Conservation (phyloP, 1,139 yeast genomes). For the Saccharomyces hybrid region DNA sequence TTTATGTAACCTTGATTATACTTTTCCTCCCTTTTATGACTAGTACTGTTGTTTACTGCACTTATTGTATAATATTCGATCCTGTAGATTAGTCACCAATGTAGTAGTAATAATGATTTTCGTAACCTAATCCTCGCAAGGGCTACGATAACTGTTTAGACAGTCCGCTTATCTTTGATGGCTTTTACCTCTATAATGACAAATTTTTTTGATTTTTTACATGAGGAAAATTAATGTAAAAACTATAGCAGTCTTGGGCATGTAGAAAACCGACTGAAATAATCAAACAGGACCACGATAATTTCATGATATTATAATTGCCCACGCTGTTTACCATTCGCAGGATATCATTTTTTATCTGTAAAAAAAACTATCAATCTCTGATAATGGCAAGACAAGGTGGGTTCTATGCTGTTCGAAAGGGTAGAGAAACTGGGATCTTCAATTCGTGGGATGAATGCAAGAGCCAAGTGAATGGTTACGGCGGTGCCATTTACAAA, state of each 20-base stretch:
- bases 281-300: not conserved
- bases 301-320: not conserved
- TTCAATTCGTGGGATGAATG: constrained; percentile 47
- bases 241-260: not conserved
- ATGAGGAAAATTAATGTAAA: not conserved
- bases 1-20: not conserved
- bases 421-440: constrained; percentile 48
- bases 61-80: not conserved
- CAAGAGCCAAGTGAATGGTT: constrained; percentile 44
- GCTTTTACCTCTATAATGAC: not conserved
- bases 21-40: not conserved
- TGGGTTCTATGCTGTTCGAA: constrained; percentile 51
- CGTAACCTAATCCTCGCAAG: not conserved
- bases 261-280: not conserved
- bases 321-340: not conserved
- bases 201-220: not conserved
- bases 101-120: not conserved
- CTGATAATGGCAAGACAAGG: constrained; percentile 15
- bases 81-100: not conserved
- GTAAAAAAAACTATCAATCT: not conserved
- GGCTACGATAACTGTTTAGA: not conserved
- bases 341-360: not conserved
- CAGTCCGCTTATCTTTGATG: not conserved
- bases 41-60: not conserved
- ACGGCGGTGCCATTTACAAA: constrained; percentile 46